Evolutionary conservation across 768 basidiomycete genomes (phyloP), one percentile per base, ranked within the genome.

Genomic region (Russula vinacea): DNA sequence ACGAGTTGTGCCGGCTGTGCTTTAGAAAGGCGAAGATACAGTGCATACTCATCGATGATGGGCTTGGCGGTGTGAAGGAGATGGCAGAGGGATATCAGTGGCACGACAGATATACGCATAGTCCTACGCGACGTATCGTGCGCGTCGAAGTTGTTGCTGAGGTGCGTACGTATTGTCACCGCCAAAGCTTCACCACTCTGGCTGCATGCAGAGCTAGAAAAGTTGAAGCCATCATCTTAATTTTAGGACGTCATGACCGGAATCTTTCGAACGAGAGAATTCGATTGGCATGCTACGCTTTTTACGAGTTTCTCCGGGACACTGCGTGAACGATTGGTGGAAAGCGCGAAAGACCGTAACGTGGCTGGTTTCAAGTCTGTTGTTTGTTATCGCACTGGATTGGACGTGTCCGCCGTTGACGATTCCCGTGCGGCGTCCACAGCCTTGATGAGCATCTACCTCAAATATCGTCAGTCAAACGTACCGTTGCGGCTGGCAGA

Each of bases 361-460:
- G 86, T 90, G 11, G 88, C 76, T 1, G 84, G 81, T 1, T 89
- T 90, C 80, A 92, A 92, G 72, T 89, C 88, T 11, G 80, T 90
- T 50, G 79, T 84, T 1, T 89, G 89, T 73, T 92, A 92, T 71
- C 83, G 90, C 54, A 88, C 89, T 0, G 90, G 90, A 2, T 76
- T 92, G 51, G 78, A 84, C 19, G 78, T 92, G 32, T 70, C 74
- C 3, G 64, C 74, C 0, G 65, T 68, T 2, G 65, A 60, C 13
- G 72, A 74, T n/a, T 26, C 76, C 75, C 53, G 16, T 6, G 56
- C 42, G 7, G 65, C 57, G 32, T 5, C 19, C 33, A 7, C 19
- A 13, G 67, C 62, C 11, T 7, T 63, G 35, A 5, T 24, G 9
- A 19, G 2, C 5, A 39, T 24, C 35, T 33, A 32, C 19, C 17